Percentiles rank a stretch among this genome's conserved stretches.
phyloP scores from a whole-genome alignment of 352 stramenopile species.

The Globisporangium sylvaticum region DNA sequence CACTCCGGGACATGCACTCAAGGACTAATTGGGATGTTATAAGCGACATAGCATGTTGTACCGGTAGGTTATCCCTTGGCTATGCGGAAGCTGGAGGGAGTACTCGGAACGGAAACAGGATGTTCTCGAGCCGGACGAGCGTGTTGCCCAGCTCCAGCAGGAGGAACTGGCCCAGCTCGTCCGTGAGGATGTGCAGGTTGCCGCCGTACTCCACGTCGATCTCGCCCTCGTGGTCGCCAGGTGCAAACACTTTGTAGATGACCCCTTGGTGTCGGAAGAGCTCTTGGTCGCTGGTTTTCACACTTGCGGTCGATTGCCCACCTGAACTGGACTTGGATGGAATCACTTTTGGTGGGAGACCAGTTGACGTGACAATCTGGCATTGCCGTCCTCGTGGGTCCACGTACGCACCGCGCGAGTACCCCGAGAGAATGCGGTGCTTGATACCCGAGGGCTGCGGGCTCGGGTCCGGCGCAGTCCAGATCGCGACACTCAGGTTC shows the following conservation, averaged over 20 bases:
- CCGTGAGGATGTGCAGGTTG: neutral
- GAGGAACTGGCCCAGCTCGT: neutral
- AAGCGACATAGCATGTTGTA: neutral
- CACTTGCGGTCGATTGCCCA: too few species aligned
- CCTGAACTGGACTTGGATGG: neutral
- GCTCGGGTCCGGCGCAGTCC: neutral
- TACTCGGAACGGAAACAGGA: neutral
- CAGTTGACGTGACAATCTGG: neutral
- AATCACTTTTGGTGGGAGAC: neutral
- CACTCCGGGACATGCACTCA: too few species aligned
- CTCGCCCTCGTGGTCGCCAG: neutral
- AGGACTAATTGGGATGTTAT: neutral
- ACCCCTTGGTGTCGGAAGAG: neutral
- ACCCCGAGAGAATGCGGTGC: neutral
- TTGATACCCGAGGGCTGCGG: neutral
- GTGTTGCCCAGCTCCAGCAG: neutral
- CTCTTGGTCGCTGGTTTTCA: too few species aligned
- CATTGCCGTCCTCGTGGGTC: neutral
- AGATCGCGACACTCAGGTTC: neutral
- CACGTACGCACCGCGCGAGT: neutral
- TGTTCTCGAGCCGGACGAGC: neutral
- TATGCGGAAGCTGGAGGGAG: neutral
- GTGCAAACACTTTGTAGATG: neutral
- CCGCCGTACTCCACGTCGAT: neutral
- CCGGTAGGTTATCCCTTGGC: neutral